Conservation (phyloP, 2,329 filamentous ascomycete species). For the Hirsutella rhossiliensis region DNA sequence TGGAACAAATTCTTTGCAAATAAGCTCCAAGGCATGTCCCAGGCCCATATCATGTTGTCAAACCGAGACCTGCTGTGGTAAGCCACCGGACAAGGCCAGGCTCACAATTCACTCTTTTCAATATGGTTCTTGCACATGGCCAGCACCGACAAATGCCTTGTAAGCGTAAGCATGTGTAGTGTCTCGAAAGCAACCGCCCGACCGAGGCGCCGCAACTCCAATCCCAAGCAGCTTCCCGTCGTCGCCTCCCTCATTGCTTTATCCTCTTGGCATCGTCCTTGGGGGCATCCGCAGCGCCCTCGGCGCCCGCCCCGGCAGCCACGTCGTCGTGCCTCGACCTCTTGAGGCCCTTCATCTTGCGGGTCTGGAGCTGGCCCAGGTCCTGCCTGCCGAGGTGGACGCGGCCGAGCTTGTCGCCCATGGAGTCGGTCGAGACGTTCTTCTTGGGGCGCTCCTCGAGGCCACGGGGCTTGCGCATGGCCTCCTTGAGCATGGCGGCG, state of each 20-base stretch:
- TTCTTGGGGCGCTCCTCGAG: slow-evolving; percentile 77
- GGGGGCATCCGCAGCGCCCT: slow-evolving; percentile 20
- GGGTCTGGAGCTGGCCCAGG: slow-evolving; percentile 73
- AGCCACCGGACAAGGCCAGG: background rate
- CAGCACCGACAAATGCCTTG: background rate
- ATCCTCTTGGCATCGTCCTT: slow-evolving; percentile 26
- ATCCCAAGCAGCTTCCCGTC: slow-evolving; percentile 4
- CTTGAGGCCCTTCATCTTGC: slow-evolving; percentile 99
- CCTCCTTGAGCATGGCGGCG: slow-evolving; percentile 71
- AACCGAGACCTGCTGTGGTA: too few relatives aligned
- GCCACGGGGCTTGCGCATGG: slow-evolving; percentile 73
- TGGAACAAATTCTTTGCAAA: too few relatives aligned
- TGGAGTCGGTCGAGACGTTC: slow-evolving; percentile 82
- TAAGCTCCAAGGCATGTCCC: too few relatives aligned
- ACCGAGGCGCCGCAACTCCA: slow-evolving; percentile 9
- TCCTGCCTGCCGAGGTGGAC: slow-evolving; percentile 90
- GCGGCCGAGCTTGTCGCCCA: slow-evolving; percentile 93
- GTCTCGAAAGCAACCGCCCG: background rate
- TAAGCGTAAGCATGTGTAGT: background rate
- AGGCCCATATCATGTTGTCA: too few relatives aligned
- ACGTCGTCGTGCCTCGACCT: slow-evolving; percentile 53
- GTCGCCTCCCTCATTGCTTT: slow-evolving; percentile 14
- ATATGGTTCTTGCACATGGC: background rate
- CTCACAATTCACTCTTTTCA: background rate
- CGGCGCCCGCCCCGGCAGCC: slow-evolving; percentile 14